Evolutionary conservation across 345 rosid species (phyloP), one percentile per base, ranked within the genome.

Genomic region (Linum lewisii): DNA sequence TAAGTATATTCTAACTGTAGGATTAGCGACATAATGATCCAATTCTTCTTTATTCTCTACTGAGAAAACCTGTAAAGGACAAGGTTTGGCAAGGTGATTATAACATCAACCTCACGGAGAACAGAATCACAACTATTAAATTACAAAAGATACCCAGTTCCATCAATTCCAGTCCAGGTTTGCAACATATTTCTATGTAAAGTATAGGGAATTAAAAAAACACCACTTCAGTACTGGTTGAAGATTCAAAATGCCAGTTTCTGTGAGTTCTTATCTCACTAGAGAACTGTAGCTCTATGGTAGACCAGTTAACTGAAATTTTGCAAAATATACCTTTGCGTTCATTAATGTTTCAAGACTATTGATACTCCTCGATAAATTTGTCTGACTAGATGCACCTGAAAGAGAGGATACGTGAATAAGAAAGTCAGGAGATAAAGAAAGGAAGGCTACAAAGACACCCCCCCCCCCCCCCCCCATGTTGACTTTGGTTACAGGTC

Each of bases 311-410:
- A 66, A 60, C 49, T 36, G 54, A 57, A 55, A 55, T 38, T 56
- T 47, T 20, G 58, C 34, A 69, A 23, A 59, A 50, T 83, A 59
- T 68, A 92, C 98, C 98, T 88, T 92, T 68, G 96, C 96, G 71
- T 86, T 62, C 64, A 92, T 95, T 75, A 92, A 68, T n/a, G 72
- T 67, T 81, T 92, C 98, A 32, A 92, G 90, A 75, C 95, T 86
- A 59, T 92, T 92, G 66, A 92, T 86, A 87, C 82, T 76, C 73
- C 72, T 86, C 13, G 93, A 69, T 75, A 92, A 79, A 78, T 72
- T 84, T 59, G 63, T 81, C 69, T 65, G 68, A 58, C 72, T 78
- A 62, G 93, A 84, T 64, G 96, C 85, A 73, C 90, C 98, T 92
- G 95, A 68, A 78, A 79, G 42, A 47, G 36, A 69, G 54, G 22